phyloP scores from a whole-genome alignment of 2,329 filamentous ascomycete species.

The Leptosphaerulina australis region DNA sequence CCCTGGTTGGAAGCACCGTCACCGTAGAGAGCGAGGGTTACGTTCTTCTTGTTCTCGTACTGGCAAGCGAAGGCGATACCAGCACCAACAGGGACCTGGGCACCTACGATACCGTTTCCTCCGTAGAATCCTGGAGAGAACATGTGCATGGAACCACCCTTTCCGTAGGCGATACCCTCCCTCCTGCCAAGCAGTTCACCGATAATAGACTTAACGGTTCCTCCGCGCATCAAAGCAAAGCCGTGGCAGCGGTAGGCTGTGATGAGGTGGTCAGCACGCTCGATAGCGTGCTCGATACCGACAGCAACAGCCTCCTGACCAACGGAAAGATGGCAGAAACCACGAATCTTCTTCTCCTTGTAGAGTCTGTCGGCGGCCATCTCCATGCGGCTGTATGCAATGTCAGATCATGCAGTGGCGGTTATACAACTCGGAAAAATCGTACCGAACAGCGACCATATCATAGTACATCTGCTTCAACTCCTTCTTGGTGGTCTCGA shows the following conservation, averaged over 20 bases:
- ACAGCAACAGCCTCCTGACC: slow-evolving; percentile 97
- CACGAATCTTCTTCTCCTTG: slow-evolving; percentile 99
- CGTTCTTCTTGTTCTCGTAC: slow-evolving; percentile 86
- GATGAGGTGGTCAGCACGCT: slow-evolving; percentile 90
- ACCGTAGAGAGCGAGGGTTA: slow-evolving; percentile 89
- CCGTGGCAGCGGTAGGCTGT: slow-evolving; percentile 99
- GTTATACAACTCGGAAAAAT: slow-evolving; percentile 1
- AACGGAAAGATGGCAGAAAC: slow-evolving; percentile 98
- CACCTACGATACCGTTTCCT: slow-evolving; percentile 98
- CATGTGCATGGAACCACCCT: slow-evolving; percentile 99
- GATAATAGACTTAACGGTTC: slow-evolving; percentile 87
- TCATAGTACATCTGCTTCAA: slow-evolving; percentile 99
- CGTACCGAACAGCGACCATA: slow-evolving; percentile 93
- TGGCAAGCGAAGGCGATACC: slow-evolving; percentile 97
- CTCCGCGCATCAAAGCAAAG: slow-evolving; percentile 96
- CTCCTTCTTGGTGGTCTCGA: slow-evolving; percentile 95
- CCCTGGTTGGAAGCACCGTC: slow-evolving; percentile 99
- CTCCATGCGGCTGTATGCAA: slow-evolving; percentile 83
- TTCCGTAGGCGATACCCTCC: slow-evolving; percentile 97
- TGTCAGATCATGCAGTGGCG: slow-evolving; percentile 19
- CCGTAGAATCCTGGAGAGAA: slow-evolving; percentile 98
- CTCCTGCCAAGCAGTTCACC: slow-evolving; percentile 93
- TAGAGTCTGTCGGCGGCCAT: slow-evolving; percentile 98
- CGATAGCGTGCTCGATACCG: slow-evolving; percentile 95
- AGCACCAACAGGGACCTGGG: slow-evolving; percentile 95